Conservation (phyloP, 106 monocot genomes). For the Iris macrosiphon region DNA sequence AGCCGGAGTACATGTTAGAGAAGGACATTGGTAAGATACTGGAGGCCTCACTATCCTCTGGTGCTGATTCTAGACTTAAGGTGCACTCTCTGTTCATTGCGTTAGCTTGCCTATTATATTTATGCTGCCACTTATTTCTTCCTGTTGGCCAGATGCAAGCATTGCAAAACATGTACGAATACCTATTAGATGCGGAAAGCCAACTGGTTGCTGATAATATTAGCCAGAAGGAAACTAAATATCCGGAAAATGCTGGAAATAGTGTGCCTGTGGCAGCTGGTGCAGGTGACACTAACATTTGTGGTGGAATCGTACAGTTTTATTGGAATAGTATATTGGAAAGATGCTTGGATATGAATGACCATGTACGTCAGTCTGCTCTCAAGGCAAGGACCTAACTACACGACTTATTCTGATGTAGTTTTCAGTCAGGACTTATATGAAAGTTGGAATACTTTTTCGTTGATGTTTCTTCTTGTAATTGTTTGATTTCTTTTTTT, state of each 20-base stretch:
- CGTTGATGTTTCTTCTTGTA: not conserved
- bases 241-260: slow-evolving; percentile 27
- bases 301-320: slow-evolving; percentile 95
- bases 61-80: slow-evolving; percentile 68
- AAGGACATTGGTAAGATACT: slow-evolving; percentile 70
- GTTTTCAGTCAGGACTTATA: not conserved
- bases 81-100: slow-evolving; percentile 20
- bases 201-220: slow-evolving; percentile 49
- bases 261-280: slow-evolving; percentile 94
- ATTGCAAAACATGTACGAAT: slow-evolving; percentile 88
- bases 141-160: slow-evolving; percentile 61
- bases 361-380: slow-evolving; percentile 74
- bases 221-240: slow-evolving; percentile 12
- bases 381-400: slow-evolving; percentile 53
- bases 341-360: slow-evolving; percentile 65
- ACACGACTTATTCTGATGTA: not conserved
- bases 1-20: slow-evolving; percentile 86
- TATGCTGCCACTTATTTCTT: slow-evolving; percentile 1
- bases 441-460: not conserved
- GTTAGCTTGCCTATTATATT: not conserved
- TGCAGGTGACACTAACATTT: slow-evolving; percentile 97
- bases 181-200: slow-evolving; percentile 87
- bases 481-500: slow-evolving; percentile 8
- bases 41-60: slow-evolving; percentile 64
- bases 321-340: slow-evolving; percentile 88